A percentile compares a stretch with the other conserved stretches of the same genome.
These are phyloP conservation scores for Sugiyamaella qingdaonensis DNA, from an alignment of 805 yeast species.

Conservation along the genomic window DNA sequence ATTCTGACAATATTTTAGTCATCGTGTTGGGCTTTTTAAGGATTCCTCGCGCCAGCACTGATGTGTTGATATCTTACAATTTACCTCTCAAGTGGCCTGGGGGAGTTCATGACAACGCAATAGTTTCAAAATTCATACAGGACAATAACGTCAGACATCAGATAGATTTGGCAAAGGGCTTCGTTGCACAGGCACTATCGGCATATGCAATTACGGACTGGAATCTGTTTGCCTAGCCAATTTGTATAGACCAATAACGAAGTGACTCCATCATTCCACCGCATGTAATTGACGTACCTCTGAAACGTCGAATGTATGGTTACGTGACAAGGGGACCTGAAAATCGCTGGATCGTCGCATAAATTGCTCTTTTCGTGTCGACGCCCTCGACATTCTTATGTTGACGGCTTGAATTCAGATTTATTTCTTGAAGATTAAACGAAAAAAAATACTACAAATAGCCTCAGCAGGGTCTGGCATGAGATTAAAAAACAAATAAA, in stretches of 20 bases:
- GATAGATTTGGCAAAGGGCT: conserved; percentile 20
- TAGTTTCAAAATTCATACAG: neutral
- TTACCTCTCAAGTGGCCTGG: neutral
- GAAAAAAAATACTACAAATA: too few species aligned
- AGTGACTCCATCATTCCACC: neutral
- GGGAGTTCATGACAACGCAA: neutral
- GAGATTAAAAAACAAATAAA: too few species aligned
- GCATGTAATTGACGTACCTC: neutral
- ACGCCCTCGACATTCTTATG: too few species aligned
- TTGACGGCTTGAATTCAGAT: too few species aligned
- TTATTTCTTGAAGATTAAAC: too few species aligned
- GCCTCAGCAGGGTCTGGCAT: too few species aligned
- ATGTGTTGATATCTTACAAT: conserved; percentile 56
- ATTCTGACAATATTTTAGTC: conserved; percentile 33
- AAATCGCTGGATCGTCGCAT: conserved; percentile 1
- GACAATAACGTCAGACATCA: neutral
- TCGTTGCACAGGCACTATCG: neutral
- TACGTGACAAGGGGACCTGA: neutral
- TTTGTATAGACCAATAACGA: neutral
- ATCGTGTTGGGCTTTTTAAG: conserved; percentile 57
- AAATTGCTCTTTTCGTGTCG: too few species aligned
- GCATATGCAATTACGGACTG: conserved; percentile 1
- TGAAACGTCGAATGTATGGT: neutral
- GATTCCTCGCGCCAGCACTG: conserved; percentile 49
- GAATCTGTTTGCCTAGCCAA: neutral